Percentiles rank a stretch among this genome's conserved stretches.
phyloP scores from a whole-genome alignment of 345 rosid species.

The Psidium guajava region DNA sequence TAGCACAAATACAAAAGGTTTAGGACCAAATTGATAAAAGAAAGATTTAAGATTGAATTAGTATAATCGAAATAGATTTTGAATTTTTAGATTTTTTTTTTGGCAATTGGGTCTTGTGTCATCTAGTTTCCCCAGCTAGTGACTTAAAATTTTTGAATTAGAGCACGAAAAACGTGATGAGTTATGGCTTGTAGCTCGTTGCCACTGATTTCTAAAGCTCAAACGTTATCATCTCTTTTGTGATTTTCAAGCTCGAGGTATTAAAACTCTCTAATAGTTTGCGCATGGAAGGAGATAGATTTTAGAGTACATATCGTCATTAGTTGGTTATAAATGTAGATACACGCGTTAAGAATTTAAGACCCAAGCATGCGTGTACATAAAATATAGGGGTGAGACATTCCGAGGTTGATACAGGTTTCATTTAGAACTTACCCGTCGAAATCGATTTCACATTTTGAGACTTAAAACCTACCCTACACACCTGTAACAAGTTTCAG shows the following conservation, averaged over 20 bases:
- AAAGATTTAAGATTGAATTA: no score
- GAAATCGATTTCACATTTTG: no score
- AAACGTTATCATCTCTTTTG: background rate
- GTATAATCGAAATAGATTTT: no score
- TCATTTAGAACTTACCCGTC: no score
- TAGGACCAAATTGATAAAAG: no score
- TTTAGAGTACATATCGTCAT: background rate
- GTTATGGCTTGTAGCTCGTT: background rate
- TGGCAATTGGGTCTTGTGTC: background rate
- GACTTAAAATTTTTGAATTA: background rate
- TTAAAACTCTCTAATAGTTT: background rate
- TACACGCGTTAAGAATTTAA: background rate
- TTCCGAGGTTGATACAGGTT: no score
- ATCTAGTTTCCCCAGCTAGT: background rate
- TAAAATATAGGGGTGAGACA: background rate
- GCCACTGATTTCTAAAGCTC: background rate
- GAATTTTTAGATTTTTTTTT: no score
- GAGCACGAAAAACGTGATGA: background rate
- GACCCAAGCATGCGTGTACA: background rate
- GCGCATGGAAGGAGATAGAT: background rate
- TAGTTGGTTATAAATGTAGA: background rate
- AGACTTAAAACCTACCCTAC: no score
- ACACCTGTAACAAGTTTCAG: no score
- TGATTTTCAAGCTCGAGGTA: background rate
- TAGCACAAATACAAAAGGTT: no score